phyloP scores from a whole-genome alignment of 1,139 yeast species.

The Scheffersomyces segobiensis region DNA sequence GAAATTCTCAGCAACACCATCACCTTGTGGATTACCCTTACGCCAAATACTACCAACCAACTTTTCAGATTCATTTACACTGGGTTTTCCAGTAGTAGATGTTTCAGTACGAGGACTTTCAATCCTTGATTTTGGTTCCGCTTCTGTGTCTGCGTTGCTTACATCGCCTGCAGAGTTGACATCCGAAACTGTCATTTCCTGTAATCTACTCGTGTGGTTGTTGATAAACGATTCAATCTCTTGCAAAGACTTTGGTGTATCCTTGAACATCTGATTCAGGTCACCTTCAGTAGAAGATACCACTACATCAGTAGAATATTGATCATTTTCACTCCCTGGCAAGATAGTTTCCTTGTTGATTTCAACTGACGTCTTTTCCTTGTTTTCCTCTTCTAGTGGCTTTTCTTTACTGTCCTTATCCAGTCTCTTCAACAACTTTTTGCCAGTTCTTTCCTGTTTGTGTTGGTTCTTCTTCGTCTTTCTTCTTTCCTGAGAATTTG shows the following conservation, averaged over 20 bases:
- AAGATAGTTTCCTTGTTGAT: constrained; percentile 5
- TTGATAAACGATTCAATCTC: constrained; percentile 34
- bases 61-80: not conserved
- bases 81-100: not conserved
- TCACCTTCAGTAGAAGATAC: not conserved
- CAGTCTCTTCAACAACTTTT: not conserved
- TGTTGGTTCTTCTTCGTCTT: not conserved
- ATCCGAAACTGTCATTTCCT: constrained; percentile 1
- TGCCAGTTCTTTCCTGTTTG: not conserved
- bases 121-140: not conserved
- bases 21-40: not conserved
- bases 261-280: not conserved
- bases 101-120: not conserved
- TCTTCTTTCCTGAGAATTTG: not conserved
- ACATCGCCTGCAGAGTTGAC: not conserved
- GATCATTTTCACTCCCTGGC: constrained; percentile 3
- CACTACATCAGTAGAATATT: not conserved
- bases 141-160: not conserved
- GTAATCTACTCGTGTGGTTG: constrained; percentile 26
- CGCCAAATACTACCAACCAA: not conserved
- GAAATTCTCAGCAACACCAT: not conserved
- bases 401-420: not conserved
- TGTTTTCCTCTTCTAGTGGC: not conserved
- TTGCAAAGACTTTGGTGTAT: constrained; percentile 15
- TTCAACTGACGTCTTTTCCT: constrained; percentile 3